Evolutionary conservation across 495 filamentous ascomycete species (phyloP).

Genomic region (Talaromyces adpressus): DNA sequence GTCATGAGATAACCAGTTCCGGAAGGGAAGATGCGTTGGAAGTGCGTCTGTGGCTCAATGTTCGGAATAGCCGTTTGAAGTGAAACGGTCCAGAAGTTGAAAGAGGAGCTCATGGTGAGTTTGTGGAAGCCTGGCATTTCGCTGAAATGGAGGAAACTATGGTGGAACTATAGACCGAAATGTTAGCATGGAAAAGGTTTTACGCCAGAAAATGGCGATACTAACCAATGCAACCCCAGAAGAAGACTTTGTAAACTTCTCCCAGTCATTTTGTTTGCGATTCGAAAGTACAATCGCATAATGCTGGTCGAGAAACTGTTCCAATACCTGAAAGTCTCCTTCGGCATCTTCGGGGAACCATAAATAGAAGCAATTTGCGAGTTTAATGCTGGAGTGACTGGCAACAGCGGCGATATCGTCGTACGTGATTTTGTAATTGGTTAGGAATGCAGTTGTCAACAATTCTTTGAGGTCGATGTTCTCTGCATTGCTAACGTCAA

Average conservation of each 20-base stretch:
- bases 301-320: slow-evolving; percentile 22
- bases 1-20: slow-evolving; percentile 55
- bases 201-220: slow-evolving; percentile 6
- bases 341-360: slow-evolving; percentile 22
- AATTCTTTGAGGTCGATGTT: neutral
- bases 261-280: slow-evolving; percentile 27
- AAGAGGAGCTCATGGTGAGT: slow-evolving; percentile 13
- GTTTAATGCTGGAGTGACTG: neutral
- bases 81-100: slow-evolving; percentile 34
- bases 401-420: slow-evolving; percentile 10
- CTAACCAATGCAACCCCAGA: slow-evolving; percentile 35
- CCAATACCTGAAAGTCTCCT: slow-evolving; percentile 20
- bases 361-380: slow-evolving; percentile 30
- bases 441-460: slow-evolving; percentile 13
- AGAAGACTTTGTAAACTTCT: slow-evolving; percentile 26
- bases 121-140: slow-evolving; percentile 21
- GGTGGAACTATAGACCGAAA: slow-evolving; percentile 27
- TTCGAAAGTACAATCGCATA: slow-evolving; percentile 26
- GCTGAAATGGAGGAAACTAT: slow-evolving; percentile 24
- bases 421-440: slow-evolving; percentile 15
- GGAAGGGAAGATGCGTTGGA: slow-evolving; percentile 48
- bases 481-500: neutral
- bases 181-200: too few species aligned
- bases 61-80: slow-evolving; percentile 20
- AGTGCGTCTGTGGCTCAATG: slow-evolving; percentile 15